Evolutionary conservation across 768 basidiomycete species (phyloP).

Genomic region (Coprinopsis cinerea): DNA sequence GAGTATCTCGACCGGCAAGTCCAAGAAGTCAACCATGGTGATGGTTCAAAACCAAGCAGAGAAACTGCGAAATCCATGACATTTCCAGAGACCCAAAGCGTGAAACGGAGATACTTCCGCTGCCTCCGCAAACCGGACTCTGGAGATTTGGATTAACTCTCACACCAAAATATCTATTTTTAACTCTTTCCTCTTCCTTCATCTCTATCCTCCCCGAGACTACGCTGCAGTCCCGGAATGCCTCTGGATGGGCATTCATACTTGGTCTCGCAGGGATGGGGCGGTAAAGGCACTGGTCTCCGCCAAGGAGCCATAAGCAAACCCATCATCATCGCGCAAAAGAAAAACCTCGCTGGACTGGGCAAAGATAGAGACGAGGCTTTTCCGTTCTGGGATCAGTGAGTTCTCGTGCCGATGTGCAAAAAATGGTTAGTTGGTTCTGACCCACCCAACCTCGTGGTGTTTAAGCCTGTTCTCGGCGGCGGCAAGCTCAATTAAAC

Average conservation of each 20-base stretch:
- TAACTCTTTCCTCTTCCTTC: not conserved
- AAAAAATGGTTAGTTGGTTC: not conserved
- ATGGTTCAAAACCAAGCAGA: not conserved
- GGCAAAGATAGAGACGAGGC: slow-evolving; percentile 94
- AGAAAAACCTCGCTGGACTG: slow-evolving; percentile 79
- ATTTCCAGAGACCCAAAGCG: not conserved
- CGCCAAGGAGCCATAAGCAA: slow-evolving; percentile 72
- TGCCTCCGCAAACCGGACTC: too few relatives aligned
- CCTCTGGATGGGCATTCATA: slow-evolving; percentile 68
- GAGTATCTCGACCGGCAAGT: slow-evolving; percentile 64
- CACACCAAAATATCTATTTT: not conserved
- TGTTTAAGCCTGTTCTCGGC: slow-evolving; percentile 78
- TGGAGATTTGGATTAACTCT: too few relatives aligned
- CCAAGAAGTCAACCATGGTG: slow-evolving; percentile 28
- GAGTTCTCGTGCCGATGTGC: slow-evolving; percentile 26
- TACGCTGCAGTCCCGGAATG: slow-evolving; percentile 28
- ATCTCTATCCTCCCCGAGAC: not conserved
- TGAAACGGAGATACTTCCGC: too few relatives aligned
- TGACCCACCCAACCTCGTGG: too few relatives aligned
- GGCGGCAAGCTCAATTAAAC: slow-evolving; percentile 76
- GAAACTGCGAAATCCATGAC: not conserved
- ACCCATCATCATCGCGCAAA: slow-evolving; percentile 76
- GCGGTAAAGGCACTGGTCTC: slow-evolving; percentile 81
- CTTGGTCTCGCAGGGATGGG: slow-evolving; percentile 81
- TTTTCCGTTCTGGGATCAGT: slow-evolving; percentile 99